phyloP scores from a whole-genome alignment of 176 grass and related monocot genomes.

The Juncus effusus region DNA sequence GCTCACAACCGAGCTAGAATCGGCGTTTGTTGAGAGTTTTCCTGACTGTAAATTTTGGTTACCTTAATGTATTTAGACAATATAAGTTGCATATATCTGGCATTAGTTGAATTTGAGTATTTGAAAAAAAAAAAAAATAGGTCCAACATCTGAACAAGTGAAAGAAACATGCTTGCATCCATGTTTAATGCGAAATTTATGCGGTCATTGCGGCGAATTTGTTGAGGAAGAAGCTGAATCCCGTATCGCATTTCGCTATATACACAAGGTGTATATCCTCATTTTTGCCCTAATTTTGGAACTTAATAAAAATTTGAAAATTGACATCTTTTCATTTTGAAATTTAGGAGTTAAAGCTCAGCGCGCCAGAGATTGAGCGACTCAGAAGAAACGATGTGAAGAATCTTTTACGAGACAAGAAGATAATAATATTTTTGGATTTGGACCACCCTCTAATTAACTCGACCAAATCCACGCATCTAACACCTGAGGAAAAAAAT shows the following conservation, averaged over 20 bases:
- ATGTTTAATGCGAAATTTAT: slow-evolving; percentile 11
- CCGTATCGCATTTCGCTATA: slow-evolving; percentile 77
- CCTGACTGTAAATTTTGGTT: no score
- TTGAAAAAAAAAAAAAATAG: background rate
- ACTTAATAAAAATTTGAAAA: background rate
- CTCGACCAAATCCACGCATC: slow-evolving; percentile 53
- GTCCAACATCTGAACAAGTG: background rate
- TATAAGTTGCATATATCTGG: no score
- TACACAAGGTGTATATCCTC: slow-evolving; percentile 52
- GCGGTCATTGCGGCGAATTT: background rate
- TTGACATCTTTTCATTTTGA: background rate
- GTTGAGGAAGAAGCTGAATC: slow-evolving; percentile 56
- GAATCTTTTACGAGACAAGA: slow-evolving; percentile 65
- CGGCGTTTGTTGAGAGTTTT: no score
- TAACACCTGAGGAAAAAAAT: slow-evolving; percentile 53
- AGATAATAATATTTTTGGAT: slow-evolving; percentile 72
- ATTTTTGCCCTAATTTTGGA: background rate
- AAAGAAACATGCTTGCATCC: slow-evolving; percentile 14
- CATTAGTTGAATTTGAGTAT: no score
- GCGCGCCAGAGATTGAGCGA: slow-evolving; percentile 68
- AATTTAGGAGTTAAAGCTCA: slow-evolving; percentile 66
- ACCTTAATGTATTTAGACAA: no score
- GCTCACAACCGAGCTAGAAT: no score
- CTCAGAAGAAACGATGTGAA: slow-evolving; percentile 53
- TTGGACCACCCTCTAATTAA: slow-evolving; percentile 88